Conservation (phyloP, 2,329 filamentous ascomycete genomes). For the Reticulascus tulasneorum region DNA sequence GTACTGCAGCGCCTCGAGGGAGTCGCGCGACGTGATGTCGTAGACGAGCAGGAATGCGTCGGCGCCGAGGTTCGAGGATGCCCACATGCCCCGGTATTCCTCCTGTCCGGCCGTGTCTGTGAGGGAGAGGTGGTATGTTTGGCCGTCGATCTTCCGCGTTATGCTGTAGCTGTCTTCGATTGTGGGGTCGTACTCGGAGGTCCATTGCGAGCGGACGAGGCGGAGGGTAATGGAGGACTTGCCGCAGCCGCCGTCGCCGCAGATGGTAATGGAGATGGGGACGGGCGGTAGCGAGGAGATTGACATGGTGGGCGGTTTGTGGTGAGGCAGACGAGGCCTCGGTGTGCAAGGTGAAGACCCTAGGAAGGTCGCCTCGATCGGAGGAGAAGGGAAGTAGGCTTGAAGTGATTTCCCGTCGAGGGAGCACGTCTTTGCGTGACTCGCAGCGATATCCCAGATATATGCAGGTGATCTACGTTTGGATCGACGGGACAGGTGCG, state of each 20-base stretch:
- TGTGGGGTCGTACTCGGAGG: conserved; percentile 75
- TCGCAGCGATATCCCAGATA: too few species aligned
- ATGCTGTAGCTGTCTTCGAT: conserved; percentile 84
- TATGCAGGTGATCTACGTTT: too few species aligned
- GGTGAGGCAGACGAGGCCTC: too few species aligned
- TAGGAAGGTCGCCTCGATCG: too few species aligned
- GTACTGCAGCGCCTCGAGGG: conserved; percentile 68
- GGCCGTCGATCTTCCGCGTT: conserved; percentile 73
- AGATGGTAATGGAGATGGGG: conserved; percentile 74
- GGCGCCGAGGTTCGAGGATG: conserved; percentile 69
- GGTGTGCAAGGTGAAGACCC: too few species aligned
- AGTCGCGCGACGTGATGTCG: conserved; percentile 71
- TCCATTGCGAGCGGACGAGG: conserved; percentile 79
- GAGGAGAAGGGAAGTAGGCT: too few species aligned
- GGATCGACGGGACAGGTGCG: too few species aligned
- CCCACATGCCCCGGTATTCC: conserved; percentile 86
- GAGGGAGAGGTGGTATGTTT: conserved; percentile 73
- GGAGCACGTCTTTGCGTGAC: too few species aligned
- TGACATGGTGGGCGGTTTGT: neutral
- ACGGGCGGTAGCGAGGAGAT: conserved; percentile 36
- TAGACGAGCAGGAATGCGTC: conserved; percentile 85
- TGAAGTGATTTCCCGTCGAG: too few species aligned
- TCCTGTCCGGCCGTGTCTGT: conserved; percentile 88
- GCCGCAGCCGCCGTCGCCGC: conserved; percentile 79
- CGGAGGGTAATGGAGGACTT: conserved; percentile 84